Evolutionary conservation across 441 rosid genomes (phyloP).

Genomic region (Viola pubescens): DNA sequence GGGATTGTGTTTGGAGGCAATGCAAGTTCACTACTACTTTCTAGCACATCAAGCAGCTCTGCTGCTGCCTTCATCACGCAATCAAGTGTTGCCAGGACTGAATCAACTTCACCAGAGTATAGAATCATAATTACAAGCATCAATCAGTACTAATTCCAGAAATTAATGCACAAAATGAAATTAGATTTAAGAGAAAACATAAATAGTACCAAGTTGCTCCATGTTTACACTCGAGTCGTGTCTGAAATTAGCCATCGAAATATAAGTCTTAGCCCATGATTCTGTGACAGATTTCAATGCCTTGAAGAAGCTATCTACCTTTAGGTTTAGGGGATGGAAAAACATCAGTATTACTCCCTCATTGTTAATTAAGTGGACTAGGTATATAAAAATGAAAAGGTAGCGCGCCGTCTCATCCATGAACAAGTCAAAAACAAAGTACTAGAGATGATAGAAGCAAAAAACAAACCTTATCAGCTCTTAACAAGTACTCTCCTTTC

Average conservation of each 20-base stretch:
- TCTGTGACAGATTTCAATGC: constrained; percentile 12
- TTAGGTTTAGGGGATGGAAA: no score
- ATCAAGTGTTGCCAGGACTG: constrained; percentile 17
- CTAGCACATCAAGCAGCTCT: constrained; percentile 12
- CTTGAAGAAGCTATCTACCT: constrained; percentile 3
- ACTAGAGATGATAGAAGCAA: no score
- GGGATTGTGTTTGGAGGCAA: no score
- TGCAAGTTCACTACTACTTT: not conserved
- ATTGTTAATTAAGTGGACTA: no score
- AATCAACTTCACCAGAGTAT: constrained; percentile 9
- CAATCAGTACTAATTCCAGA: not conserved
- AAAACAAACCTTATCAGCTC: constrained; percentile 12
- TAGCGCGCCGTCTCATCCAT: not conserved
- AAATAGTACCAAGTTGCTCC: constrained; percentile 13
- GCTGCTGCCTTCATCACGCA: constrained; percentile 11
- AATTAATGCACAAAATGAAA: not conserved
- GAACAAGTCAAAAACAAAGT: no score
- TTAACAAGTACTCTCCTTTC: not conserved
- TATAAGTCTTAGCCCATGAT: constrained; percentile 1
- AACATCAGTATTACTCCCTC: no score
- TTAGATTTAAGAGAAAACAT: not conserved
- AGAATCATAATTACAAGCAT: not conserved
- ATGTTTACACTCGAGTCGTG: not conserved
- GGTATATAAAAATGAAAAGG: no score
- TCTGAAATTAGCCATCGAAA: constrained; percentile 3